Percentiles rank a stretch among this genome's conserved stretches.
These are phyloP conservation scores for Moesziomyces antarcticus DNA, from an alignment of 1,284 basidiomycete species.

Conservation along the genomic window DNA sequence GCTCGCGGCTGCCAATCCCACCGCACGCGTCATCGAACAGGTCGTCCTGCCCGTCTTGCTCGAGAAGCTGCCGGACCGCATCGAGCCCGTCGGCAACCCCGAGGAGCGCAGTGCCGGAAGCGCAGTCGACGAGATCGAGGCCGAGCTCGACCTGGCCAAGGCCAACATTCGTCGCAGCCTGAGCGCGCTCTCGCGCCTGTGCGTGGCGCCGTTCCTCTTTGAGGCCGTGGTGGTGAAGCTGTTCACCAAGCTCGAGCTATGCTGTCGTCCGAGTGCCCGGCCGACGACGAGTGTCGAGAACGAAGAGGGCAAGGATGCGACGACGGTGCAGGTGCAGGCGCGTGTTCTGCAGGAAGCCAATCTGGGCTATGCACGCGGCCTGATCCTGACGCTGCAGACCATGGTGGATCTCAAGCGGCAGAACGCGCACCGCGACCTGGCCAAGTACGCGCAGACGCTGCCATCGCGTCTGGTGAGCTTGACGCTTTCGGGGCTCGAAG, in stretches of 20 bases:
- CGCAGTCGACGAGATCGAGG: constrained; percentile 40
- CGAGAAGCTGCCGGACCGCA: constrained; percentile 45
- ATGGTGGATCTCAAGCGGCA: constrained; percentile 55
- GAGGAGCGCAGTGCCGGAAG: constrained; percentile 22
- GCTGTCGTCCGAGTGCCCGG: constrained; percentile 76
- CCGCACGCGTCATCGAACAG: constrained; percentile 78
- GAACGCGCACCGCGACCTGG: constrained; percentile 47
- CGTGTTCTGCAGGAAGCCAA: constrained; percentile 37
- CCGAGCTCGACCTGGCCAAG: constrained; percentile 33
- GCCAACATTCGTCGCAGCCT: constrained; percentile 73
- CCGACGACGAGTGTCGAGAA: constrained; percentile 71
- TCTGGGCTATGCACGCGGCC: constrained; percentile 60
- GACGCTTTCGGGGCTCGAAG: constrained; percentile 23
- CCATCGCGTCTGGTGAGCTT: constrained; percentile 45
- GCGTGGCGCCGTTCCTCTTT: constrained; percentile 81
- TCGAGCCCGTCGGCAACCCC: constrained; percentile 29
- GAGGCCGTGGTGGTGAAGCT: constrained; percentile 84
- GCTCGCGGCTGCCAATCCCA: constrained; percentile 75
- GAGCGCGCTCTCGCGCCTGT: constrained; percentile 79
- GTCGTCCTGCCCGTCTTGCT: constrained; percentile 69
- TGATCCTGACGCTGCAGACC: constrained; percentile 59
- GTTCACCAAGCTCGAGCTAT: constrained; percentile 80
- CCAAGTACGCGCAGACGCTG: constrained; percentile 51
- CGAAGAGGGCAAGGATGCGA: constrained; percentile 76
- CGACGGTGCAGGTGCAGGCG: constrained; percentile 70